Percentiles rank a stretch among this genome's conserved stretches.
phyloP scores from a whole-genome alignment of 2,329 filamentous ascomycete genomes.

The Stachybotrys echinatus region DNA sequence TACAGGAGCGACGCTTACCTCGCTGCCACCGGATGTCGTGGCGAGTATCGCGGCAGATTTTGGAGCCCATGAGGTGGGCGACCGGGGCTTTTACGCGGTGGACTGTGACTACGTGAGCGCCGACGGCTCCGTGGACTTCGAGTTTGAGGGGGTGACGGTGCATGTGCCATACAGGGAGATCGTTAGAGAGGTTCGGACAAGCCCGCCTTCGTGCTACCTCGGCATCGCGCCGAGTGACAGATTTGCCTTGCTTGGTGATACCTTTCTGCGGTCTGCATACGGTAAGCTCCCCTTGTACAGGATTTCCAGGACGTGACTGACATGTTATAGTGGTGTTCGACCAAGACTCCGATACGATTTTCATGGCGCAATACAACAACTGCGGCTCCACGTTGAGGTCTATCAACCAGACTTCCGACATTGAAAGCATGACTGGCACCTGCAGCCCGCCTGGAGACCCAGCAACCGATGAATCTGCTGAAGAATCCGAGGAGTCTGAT shows the following conservation, averaged over 20 bases:
- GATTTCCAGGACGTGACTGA: not conserved
- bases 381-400: slow-evolving; percentile 29
- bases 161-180: slow-evolving; percentile 45
- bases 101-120: slow-evolving; percentile 36
- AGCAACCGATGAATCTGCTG: not conserved
- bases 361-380: slow-evolving; percentile 45
- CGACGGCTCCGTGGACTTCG: slow-evolving; percentile 42
- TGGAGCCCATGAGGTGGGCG: slow-evolving; percentile 30
- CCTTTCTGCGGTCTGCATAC: slow-evolving; percentile 48
- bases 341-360: slow-evolving; percentile 40
- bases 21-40: slow-evolving; percentile 55
- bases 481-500: not conserved
- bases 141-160: slow-evolving; percentile 42
- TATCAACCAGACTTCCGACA: slow-evolving; percentile 8
- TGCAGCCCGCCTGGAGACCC: slow-evolving; percentile 6
- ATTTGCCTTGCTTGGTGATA: slow-evolving; percentile 48
- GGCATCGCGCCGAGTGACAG: slow-evolving; percentile 41
- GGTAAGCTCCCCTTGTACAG: slow-evolving; percentile 26
- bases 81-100: slow-evolving; percentile 39
- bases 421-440: slow-evolving; percentile 9
- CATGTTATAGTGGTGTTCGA: slow-evolving; percentile 41
- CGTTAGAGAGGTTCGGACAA: slow-evolving; percentile 20
- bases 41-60: slow-evolving; percentile 44
- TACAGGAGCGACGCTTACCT: slow-evolving; percentile 63
- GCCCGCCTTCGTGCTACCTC: slow-evolving; percentile 37